These are phyloP conservation scores for Juglanconis sp. DNA, from an alignment of 2,329 filamentous ascomycete genomes.

Conservation along the genomic window DNA sequence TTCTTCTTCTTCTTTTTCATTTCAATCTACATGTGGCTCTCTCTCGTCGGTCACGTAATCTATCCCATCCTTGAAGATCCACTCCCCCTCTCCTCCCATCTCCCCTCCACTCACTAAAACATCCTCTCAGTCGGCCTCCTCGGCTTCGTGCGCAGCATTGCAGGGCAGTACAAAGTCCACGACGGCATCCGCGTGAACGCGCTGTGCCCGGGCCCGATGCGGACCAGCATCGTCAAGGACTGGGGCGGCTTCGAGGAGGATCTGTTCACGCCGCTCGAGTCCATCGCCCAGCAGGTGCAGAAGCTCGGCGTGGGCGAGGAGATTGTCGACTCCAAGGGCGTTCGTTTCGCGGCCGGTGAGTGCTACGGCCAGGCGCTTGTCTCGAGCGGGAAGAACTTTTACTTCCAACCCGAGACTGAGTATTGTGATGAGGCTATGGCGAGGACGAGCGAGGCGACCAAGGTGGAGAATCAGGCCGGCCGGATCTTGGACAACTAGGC, in stretches of 20 bases:
- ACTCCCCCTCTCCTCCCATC: not conserved
- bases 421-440: conserved; percentile 9
- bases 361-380: conserved; percentile 9
- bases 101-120: not conserved
- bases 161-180: not conserved
- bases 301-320: conserved; percentile 7
- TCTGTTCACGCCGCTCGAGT: conserved; percentile 6
- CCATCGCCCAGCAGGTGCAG: conserved; percentile 2
- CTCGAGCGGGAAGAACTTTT: conserved; percentile 9
- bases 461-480: not conserved
- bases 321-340: conserved; percentile 8
- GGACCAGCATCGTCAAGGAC: conserved; percentile 2
- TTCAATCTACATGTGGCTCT: too few relatives aligned
- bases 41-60: too few relatives aligned
- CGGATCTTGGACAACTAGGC: too few relatives aligned
- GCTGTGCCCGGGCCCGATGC: conserved; percentile 10
- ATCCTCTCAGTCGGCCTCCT: conserved; percentile 1
- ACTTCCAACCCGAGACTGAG: not conserved
- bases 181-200: conserved; percentile 14
- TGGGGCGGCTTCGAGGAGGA: conserved; percentile 8
- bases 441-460: not conserved
- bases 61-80: too few relatives aligned
- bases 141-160: conserved; percentile 10
- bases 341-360: not conserved
- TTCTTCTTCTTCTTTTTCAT: not conserved